Evolutionary conservation across 2,329 filamentous ascomycete genomes (phyloP), one percentile per base, ranked within the genome.

Genomic region (Pseudocercospora crystallina): DNA sequence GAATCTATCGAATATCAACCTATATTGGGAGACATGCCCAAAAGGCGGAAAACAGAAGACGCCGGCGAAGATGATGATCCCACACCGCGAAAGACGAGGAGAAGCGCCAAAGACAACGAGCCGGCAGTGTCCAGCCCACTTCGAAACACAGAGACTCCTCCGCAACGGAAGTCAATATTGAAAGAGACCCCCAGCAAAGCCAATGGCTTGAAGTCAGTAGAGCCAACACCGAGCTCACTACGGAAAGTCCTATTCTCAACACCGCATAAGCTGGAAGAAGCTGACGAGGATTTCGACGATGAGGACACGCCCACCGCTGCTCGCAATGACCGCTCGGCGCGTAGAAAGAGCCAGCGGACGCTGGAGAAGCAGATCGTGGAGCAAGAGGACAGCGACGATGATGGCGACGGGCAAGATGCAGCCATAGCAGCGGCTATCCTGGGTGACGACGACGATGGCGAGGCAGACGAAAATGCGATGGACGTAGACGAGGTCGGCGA

Each of bases 321-420:
- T 36, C 82, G 80, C 56, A 87, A 89, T 57, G 90, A 96, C 71
- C 84, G 87, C 42, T 96, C 91, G 5, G 92, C 91, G 2, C 83
- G 87, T 62, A 85, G 85, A 64, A 96, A 96, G 76, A 95, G 89
- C 67, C 87, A 87, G 15, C 80, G 84, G 44, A 82, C 83, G 3
- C 73, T 96, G 44, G 85, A 95, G 33, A 84, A 91, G 64, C 84
- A 84, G 37, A 83, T 84, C 5, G 76, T 87, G 9, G 78, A 80
- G 14, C 83, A 80, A 13, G 80, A 76, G 8, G 77, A 79, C 20
- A 86, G 83, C 62, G 86, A 90, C 40, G 86, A 90, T 26, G 88
- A 80, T 43, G 75, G 75, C 30, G 69, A 71, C 12, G 73, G 87
- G 61, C 81, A 82, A 13, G 71, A 70, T 32, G 62, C 62, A 20